Conservation (phyloP, 768 basidiomycete species). For the Inosperma sp. region DNA sequence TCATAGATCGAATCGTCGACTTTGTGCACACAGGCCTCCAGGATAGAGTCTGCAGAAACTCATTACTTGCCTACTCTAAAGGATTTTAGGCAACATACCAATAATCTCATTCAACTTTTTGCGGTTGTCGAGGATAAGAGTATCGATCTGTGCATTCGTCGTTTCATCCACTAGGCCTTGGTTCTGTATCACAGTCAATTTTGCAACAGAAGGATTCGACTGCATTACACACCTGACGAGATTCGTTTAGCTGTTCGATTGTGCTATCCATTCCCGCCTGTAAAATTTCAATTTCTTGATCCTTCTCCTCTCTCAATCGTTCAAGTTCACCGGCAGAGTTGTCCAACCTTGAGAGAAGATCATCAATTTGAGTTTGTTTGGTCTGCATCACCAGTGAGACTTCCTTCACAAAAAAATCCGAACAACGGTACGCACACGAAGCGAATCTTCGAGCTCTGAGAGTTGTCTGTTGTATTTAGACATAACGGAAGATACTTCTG, state of each 20-base stretch:
- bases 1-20: slow-evolving; percentile 98
- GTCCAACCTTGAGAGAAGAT: slow-evolving; percentile 78
- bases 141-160: slow-evolving; percentile 96
- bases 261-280: slow-evolving; percentile 95
- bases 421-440: slow-evolving; percentile 55
- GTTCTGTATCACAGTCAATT: slow-evolving; percentile 45
- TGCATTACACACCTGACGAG: slow-evolving; percentile 61
- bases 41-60: slow-evolving; percentile 75
- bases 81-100: slow-evolving; percentile 40
- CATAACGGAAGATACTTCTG: slow-evolving; percentile 85
- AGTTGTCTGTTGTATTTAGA: slow-evolving; percentile 94
- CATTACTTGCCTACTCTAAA: slow-evolving; percentile 13
- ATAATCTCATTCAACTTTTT: slow-evolving; percentile 99
- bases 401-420: slow-evolving; percentile 6
- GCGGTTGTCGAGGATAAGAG: slow-evolving; percentile 90
- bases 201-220: background rate
- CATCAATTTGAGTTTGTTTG: slow-evolving; percentile 96
- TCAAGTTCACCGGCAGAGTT: slow-evolving; percentile 72
- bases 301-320: slow-evolving; percentile 87
- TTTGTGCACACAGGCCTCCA: slow-evolving; percentile 94
- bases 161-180: slow-evolving; percentile 85
- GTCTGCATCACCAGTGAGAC: slow-evolving; percentile 42
- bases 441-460: slow-evolving; percentile 91
- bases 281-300: slow-evolving; percentile 91
- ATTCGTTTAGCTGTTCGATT: slow-evolving; percentile 79